Conservation (phyloP, 805 yeast genomes). For the Starmerella sp. region DNA sequence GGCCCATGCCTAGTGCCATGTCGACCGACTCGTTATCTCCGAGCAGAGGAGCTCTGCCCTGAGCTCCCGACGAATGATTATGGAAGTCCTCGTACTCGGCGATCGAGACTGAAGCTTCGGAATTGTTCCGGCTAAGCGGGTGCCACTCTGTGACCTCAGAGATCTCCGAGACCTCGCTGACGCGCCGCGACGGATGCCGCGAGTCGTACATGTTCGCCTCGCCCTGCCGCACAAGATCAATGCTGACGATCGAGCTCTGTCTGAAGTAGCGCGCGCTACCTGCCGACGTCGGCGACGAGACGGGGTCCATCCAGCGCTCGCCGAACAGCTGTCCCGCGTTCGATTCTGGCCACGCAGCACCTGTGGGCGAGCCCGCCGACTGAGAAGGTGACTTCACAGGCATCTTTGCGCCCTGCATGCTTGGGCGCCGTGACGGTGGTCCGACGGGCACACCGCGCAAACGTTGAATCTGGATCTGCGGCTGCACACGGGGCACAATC, state of each 20-base stretch:
- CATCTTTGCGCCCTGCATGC: background rate
- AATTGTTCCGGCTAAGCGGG: slow-evolving; percentile 13
- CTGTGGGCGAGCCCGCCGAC: background rate
- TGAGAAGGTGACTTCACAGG: background rate
- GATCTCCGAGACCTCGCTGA: slow-evolving; percentile 18
- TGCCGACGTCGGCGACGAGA: slow-evolving; percentile 1
- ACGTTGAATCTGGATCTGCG: slow-evolving; percentile 3
- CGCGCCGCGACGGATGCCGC: slow-evolving; percentile 12
- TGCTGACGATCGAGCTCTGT: slow-evolving; percentile 23
- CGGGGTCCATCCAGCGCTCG: slow-evolving; percentile 18
- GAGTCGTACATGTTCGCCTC: background rate
- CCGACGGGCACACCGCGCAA: slow-evolving; percentile 1
- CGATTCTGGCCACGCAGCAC: background rate
- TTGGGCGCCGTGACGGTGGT: background rate
- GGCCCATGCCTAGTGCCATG: slow-evolving; percentile 8
- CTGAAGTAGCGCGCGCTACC: slow-evolving; percentile 20
- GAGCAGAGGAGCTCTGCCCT: slow-evolving; percentile 16
- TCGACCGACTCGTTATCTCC: slow-evolving; percentile 16
- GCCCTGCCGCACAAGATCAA: slow-evolving; percentile 21
- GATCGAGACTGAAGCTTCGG: slow-evolving; percentile 17
- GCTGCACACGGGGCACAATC: background rate
- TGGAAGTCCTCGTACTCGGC: slow-evolving; percentile 19
- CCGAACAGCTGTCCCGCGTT: slow-evolving; percentile 7
- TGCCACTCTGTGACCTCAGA: slow-evolving; percentile 19
- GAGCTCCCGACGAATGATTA: background rate